Percentiles rank a stretch among this genome's conserved stretches.
These are phyloP conservation scores for Hippophae tibetana DNA, from an alignment of 306 rosid genomes.

Conservation along the genomic window DNA sequence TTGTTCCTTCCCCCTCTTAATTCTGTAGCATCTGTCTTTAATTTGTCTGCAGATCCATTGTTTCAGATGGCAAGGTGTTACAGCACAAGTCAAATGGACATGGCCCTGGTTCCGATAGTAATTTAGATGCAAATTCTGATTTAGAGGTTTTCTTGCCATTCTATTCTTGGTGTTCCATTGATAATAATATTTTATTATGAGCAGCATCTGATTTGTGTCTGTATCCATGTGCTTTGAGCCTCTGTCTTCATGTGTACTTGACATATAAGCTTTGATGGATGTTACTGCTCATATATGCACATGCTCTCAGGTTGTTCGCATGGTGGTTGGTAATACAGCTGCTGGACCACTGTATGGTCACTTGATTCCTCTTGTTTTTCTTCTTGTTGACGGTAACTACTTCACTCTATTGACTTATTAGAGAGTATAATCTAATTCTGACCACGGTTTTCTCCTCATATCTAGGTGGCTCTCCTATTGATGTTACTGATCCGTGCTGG, in stretches of 20 bases:
- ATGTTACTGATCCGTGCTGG: slow-evolving; percentile 73
- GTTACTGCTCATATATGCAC: background rate
- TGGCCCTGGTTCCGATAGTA: slow-evolving; percentile 17
- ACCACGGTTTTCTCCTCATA: slow-evolving; percentile 4
- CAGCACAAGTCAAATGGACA: slow-evolving; percentile 34
- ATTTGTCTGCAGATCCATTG: slow-evolving; percentile 42
- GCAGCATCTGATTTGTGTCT: background rate
- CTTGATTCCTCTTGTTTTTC: slow-evolving; percentile 76
- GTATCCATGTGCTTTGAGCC: background rate
- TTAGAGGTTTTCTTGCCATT: slow-evolving; percentile 45
- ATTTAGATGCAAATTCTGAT: slow-evolving; percentile 33
- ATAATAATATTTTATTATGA: background rate
- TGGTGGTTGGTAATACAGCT: slow-evolving; percentile 60
- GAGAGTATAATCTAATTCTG: slow-evolving; percentile 1
- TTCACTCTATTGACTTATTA: background rate
- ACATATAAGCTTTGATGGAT: background rate
- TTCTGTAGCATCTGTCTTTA: slow-evolving; percentile 1
- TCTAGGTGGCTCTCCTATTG: slow-evolving; percentile 88
- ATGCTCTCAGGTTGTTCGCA: slow-evolving; percentile 55
- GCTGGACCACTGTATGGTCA: slow-evolving; percentile 76
- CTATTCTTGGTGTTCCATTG: slow-evolving; percentile 3
- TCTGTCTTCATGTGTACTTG: background rate
- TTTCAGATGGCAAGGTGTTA: slow-evolving; percentile 50
- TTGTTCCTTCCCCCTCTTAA: too few species aligned
- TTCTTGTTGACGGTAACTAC: slow-evolving; percentile 78